phyloP scores from a whole-genome alignment of 192 early-diverging fungal species.

The Umbelopsis ramanniana region DNA sequence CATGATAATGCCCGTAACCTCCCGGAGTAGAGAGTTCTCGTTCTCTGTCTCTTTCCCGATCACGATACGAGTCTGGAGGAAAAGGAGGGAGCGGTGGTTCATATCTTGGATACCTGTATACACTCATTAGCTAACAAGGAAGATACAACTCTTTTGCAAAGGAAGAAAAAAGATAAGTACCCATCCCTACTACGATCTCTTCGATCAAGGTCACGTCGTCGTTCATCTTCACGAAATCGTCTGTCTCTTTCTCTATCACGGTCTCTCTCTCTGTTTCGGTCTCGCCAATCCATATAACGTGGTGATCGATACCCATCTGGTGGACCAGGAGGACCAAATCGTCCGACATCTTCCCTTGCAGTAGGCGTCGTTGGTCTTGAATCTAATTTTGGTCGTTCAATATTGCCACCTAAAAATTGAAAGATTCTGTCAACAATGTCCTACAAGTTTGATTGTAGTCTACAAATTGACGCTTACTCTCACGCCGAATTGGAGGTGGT shows the following conservation, averaged over 20 bases:
- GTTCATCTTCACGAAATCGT: constrained; percentile 39
- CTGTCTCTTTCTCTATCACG: constrained; percentile 29
- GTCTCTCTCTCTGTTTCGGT: constrained; percentile 30
- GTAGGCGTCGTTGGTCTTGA: constrained; percentile 13
- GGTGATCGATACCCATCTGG: constrained; percentile 23
- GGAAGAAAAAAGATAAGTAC: background rate
- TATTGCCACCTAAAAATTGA: constrained; percentile 7
- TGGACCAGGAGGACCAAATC: constrained; percentile 16
- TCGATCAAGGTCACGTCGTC: constrained; percentile 41
- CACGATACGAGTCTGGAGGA: constrained; percentile 46
- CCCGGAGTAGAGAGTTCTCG: constrained; percentile 21
- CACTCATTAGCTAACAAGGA: background rate
- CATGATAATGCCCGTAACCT: constrained; percentile 18
- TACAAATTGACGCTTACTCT: constrained; percentile 20
- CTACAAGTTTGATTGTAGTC: background rate
- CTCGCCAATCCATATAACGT: constrained; percentile 40
- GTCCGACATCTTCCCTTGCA: constrained; percentile 29
- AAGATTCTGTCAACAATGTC: background rate
- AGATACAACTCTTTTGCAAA: background rate
- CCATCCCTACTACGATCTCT: constrained; percentile 28
- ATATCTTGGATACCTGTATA: constrained; percentile 24
- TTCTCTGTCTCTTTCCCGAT: constrained; percentile 39
- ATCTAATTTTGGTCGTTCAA: constrained; percentile 22
- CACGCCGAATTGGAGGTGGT: constrained; percentile 32
- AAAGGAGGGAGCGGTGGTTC: constrained; percentile 30